phyloP scores from a whole-genome alignment of 1,284 basidiomycete genomes.

The Athelia psychrophila region DNA sequence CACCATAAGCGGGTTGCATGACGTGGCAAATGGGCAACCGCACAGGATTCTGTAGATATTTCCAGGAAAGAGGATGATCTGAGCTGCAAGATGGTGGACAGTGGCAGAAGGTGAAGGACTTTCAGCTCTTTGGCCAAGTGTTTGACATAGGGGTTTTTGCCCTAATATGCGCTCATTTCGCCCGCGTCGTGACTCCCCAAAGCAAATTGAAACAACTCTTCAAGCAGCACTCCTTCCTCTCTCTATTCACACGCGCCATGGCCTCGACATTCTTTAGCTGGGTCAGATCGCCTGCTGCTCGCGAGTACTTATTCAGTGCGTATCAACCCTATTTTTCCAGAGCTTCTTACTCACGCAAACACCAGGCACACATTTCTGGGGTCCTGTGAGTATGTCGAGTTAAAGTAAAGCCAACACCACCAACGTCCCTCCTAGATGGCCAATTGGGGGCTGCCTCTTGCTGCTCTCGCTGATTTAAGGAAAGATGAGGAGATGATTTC shows the following conservation, averaged over 20 bases:
- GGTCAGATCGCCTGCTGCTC: conserved; percentile 84
- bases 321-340: conserved; percentile 14
- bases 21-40: background rate
- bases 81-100: too few relatives aligned
- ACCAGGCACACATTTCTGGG: conserved; percentile 94
- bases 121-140: background rate
- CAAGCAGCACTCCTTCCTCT: too few relatives aligned
- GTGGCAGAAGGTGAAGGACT: conserved; percentile 13
- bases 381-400: conserved; percentile 63
- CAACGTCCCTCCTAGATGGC: conserved; percentile 61
- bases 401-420: conserved; percentile 15
- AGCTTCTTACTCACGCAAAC: conserved; percentile 11
- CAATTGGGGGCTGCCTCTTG: conserved; percentile 95
- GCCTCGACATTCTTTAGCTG: conserved; percentile 81
- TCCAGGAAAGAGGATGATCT: too few relatives aligned
- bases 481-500: conserved; percentile 97
- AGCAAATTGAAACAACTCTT: too few relatives aligned
- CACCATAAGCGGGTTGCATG: background rate
- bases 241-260: conserved; percentile 41
- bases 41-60: too few relatives aligned
- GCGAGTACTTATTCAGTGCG: conserved; percentile 93
- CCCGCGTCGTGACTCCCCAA: too few relatives aligned
- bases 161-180: too few relatives aligned
- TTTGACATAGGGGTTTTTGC: too few relatives aligned
- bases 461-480: conserved; percentile 83